A percentile compares a stretch with the other conserved stretches of the same genome.
Evolutionary conservation across 177 flowering plant genomes (phyloP).

Genomic region (Vitis hybrid): DNA sequence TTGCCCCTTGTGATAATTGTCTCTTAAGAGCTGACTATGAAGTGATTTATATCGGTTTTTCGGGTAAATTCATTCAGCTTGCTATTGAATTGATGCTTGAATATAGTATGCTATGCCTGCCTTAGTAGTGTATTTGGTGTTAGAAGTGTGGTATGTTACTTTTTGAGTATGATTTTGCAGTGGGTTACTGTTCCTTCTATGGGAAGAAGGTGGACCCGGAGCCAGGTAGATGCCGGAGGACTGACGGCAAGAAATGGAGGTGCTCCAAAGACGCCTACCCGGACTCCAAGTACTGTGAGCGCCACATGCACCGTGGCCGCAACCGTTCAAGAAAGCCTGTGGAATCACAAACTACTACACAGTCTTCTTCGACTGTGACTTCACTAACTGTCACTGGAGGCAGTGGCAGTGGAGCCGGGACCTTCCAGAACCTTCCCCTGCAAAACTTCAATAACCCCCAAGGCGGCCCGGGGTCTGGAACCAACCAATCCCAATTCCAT

Average conservation of each 20-base stretch:
- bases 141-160: neutral
- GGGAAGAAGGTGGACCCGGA: constrained; percentile 93
- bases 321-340: constrained; percentile 99
- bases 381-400: constrained; percentile 44
- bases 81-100: too few species aligned
- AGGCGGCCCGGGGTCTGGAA: constrained; percentile 37
- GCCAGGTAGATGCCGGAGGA: constrained; percentile 92
- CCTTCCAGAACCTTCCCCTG: constrained; percentile 58
- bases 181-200: constrained; percentile 77
- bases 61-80: too few species aligned
- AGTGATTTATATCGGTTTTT: too few species aligned
- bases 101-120: too few species aligned
- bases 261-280: constrained; percentile 94
- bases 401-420: constrained; percentile 25
- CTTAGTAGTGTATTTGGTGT: too few species aligned
- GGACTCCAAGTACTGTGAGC: constrained; percentile 94
- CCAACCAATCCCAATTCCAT: constrained; percentile 48
- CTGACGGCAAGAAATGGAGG: constrained; percentile 95
- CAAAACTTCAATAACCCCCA: constrained; percentile 43
- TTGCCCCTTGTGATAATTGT: too few species aligned
- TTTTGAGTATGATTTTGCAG: constrained; percentile 37
- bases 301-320: constrained; percentile 98
- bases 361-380: constrained; percentile 67
- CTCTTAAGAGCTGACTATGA: too few species aligned
- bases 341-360: constrained; percentile 84